Evolutionary conservation across 2,329 filamentous ascomycete genomes (phyloP).

Genomic region (Keithomyces neogunnii): DNA sequence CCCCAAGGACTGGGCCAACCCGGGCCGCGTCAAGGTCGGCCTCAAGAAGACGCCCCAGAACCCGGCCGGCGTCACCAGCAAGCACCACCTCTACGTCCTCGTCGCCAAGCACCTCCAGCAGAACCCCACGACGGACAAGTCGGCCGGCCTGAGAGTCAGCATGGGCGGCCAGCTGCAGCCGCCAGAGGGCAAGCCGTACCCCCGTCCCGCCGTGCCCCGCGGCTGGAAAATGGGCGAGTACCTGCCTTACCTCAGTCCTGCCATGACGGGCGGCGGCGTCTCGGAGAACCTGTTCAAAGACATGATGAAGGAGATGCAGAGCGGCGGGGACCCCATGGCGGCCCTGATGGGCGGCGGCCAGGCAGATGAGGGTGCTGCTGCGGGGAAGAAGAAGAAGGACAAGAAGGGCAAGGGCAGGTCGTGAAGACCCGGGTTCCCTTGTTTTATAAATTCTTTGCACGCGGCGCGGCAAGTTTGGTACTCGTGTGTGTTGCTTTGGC

Average conservation of each 20-base stretch:
- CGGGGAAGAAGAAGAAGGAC: conserved; percentile 37
- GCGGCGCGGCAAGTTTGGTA: too few species aligned
- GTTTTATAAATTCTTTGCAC: too few species aligned
- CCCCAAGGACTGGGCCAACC: conserved; percentile 96
- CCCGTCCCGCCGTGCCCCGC: conserved; percentile 65
- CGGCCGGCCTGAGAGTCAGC: conserved; percentile 59
- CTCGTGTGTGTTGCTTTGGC: too few species aligned
- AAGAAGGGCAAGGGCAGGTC: conserved; percentile 38
- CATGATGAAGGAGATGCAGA: conserved; percentile 89
- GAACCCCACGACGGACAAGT: conserved; percentile 67
- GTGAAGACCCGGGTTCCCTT: conserved; percentile 8
- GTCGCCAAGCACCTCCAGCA: conserved; percentile 67
- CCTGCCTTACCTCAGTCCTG: conserved; percentile 79
- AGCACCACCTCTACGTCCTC: conserved; percentile 81
- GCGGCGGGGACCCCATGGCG: conserved; percentile 36
- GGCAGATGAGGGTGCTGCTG: conserved; percentile 10
- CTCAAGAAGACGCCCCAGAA: conserved; percentile 41
- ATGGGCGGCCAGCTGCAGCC: conserved; percentile 62
- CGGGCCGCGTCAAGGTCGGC: conserved; percentile 75
- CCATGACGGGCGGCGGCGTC: conserved; percentile 81
- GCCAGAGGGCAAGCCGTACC: conserved; percentile 58
- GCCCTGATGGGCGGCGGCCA: conserved; percentile 29
- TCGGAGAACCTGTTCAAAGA: conserved; percentile 93
- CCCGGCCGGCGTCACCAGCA: conserved; percentile 54
- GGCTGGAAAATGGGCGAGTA: conserved; percentile 88